A percentile compares a stretch with the other conserved stretches of the same genome.
Conservation (phyloP, 768 basidiomycete genomes). For the Mycena pura region DNA sequence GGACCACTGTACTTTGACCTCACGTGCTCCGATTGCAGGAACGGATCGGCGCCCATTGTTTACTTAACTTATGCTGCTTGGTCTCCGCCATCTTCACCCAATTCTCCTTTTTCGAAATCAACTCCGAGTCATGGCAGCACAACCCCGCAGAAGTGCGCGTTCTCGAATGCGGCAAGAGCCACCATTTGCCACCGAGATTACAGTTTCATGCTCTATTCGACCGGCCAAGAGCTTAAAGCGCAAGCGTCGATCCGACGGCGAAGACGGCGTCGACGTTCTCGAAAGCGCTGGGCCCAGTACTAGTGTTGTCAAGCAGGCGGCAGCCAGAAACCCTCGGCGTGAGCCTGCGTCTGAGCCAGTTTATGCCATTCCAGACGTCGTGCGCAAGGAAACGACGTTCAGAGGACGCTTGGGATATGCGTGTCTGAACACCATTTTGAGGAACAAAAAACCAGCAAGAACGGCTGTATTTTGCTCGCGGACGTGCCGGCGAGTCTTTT, state of each 20-base stretch:
- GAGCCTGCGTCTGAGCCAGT: constrained; percentile 46
- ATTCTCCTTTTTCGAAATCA: neutral
- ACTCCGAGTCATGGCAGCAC: constrained; percentile 11
- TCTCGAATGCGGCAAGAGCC: neutral
- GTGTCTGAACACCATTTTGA: constrained; percentile 84
- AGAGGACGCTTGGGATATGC: constrained; percentile 76
- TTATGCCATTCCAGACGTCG: constrained; percentile 76
- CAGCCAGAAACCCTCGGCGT: constrained; percentile 29
- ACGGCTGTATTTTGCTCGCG: constrained; percentile 79
- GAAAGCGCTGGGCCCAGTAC: neutral
- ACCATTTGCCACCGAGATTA: no score
- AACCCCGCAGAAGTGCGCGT: constrained; percentile 18
- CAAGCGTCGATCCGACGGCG: neutral
- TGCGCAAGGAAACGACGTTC: constrained; percentile 70
- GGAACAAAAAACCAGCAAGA: constrained; percentile 68
- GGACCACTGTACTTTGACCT: no score
- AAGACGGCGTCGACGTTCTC: neutral
- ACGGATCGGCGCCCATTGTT: no score
- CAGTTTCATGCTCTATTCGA: neutral
- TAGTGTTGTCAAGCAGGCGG: neutral
- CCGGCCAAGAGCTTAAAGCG: neutral
- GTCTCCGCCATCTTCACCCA: no score
- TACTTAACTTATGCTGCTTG: no score
- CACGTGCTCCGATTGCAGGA: no score
- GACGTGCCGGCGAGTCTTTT: constrained; percentile 58